Conservation (phyloP, 306 rosid species). For the Begonia loranthoides region DNA sequence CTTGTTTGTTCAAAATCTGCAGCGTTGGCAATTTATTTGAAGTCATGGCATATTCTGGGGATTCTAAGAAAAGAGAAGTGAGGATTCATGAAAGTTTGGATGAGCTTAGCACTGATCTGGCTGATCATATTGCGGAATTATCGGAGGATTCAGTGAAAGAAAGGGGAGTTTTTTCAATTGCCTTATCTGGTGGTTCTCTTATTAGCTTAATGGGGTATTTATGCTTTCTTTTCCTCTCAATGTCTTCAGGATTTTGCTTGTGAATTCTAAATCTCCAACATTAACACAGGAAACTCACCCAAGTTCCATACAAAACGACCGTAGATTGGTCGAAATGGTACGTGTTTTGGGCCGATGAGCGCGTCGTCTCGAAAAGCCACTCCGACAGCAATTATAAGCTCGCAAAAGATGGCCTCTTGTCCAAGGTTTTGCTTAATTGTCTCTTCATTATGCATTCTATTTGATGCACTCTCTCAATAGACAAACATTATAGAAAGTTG, state of each 20-base stretch:
- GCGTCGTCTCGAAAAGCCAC: slow-evolving; percentile 84
- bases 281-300: slow-evolving; percentile 67
- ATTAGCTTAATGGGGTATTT: slow-evolving; percentile 92
- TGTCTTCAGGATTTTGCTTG: slow-evolving; percentile 29
- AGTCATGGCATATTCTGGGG: slow-evolving; percentile 59
- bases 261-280: slow-evolving; percentile 24
- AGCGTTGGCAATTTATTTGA: slow-evolving; percentile 16
- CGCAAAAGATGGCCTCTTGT: slow-evolving; percentile 70
- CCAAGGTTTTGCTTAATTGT: slow-evolving; percentile 43
- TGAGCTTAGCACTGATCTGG: slow-evolving; percentile 81
- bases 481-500: no score
- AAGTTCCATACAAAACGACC: slow-evolving; percentile 89
- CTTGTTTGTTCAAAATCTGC: background rate
- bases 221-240: slow-evolving; percentile 28
- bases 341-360: slow-evolving; percentile 95
- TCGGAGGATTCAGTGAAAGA: slow-evolving; percentile 88
- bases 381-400: slow-evolving; percentile 94
- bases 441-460: background rate
- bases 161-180: slow-evolving; percentile 74
- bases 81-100: slow-evolving; percentile 82
- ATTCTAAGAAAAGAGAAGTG: slow-evolving; percentile 34
- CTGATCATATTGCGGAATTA: slow-evolving; percentile 71
- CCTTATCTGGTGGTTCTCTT: slow-evolving; percentile 99
- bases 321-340: slow-evolving; percentile 97
- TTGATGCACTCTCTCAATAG: no score